These are phyloP conservation scores for Tulasnella sp. DNA, from an alignment of 768 basidiomycete species.

Conservation along the genomic window DNA sequence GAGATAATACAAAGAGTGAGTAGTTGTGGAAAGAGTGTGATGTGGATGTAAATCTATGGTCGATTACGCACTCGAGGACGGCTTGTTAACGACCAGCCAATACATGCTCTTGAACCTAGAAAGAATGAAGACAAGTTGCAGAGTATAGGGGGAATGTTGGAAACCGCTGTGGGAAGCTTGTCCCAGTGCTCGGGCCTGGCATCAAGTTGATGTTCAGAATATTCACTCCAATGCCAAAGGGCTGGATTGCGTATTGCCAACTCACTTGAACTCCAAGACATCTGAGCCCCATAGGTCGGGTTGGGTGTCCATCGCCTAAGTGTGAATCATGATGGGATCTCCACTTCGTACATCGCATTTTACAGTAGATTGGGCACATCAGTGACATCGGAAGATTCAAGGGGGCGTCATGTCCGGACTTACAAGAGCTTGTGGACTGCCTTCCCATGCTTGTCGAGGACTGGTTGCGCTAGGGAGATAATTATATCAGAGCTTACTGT, in stretches of 20 bases:
- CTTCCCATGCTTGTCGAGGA: conserved; percentile 4
- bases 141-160: background rate
- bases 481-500: conserved; percentile 1
- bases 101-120: too few relatives aligned
- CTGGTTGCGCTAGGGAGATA: conserved; percentile 12
- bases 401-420: too few relatives aligned
- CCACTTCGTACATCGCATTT: conserved; percentile 22
- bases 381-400: too few relatives aligned
- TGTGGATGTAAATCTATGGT: too few relatives aligned
- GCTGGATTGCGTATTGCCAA: background rate
- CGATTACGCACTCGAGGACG: too few relatives aligned
- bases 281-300: conserved; percentile 53
- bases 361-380: too few relatives aligned
- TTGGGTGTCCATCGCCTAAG: conserved; percentile 41
- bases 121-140: background rate
- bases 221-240: background rate
- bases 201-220: too few relatives aligned
- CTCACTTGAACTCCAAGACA: conserved; percentile 34
- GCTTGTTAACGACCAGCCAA: too few relatives aligned
- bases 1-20: too few relatives aligned
- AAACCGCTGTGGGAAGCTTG: background rate
- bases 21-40: too few relatives aligned
- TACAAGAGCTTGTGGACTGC: conserved; percentile 4
- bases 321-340: conserved; percentile 37
- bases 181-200: conserved; percentile 6